Evolutionary conservation across 805 yeast genomes (phyloP), one percentile per base, ranked within the genome.

Genomic region (Cyberlindnera samutprakarnensis): DNA sequence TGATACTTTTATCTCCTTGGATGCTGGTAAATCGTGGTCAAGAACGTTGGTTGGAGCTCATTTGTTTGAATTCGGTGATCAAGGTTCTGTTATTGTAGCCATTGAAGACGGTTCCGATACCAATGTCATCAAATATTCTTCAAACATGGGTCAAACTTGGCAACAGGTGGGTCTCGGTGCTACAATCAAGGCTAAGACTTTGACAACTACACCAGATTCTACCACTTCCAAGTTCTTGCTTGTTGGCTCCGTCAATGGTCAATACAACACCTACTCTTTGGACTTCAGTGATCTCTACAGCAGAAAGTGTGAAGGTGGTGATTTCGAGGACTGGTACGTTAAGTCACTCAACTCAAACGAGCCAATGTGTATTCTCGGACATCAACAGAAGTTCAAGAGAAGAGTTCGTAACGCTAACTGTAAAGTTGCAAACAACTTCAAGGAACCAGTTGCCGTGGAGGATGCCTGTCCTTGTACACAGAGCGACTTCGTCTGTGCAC

Each of bases 141-240:
- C 77, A 11, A 88, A 85, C 51, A 86, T 81, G 49, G 95, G 95
- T 27, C 51, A 61, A 21, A 54, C 78, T 3, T 85, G 92, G 88
- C 37, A 50, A 5, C 62, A 62, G 23, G 57, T 61, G 20, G 61
- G 66, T n/a, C 50, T 84, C 5, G 76, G 69, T 7, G 32, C 42
- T 7, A 38, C 62, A 2, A 46, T 75, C 11, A 43, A 46, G 23
- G 75, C 79, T 0, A 35, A 54, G 3, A 46, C 56, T 5, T 35
- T 78, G 7, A 51, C 73, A 2, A 74, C 87, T 0, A 70, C 84
- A 1, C 65, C 72, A 12, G 94, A 84, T 56, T 84, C 90, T 1
- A 70, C 87, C 0, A 75, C 86, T 3, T 55, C 64, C 21, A 69
- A 67, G 33, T 74, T 85, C 41, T 39, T 79, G 12, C 32, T 79